Evolutionary conservation across 2,329 filamentous ascomycete species (phyloP), one percentile per base, ranked within the genome.

Genomic region (Didymella segeticola): DNA sequence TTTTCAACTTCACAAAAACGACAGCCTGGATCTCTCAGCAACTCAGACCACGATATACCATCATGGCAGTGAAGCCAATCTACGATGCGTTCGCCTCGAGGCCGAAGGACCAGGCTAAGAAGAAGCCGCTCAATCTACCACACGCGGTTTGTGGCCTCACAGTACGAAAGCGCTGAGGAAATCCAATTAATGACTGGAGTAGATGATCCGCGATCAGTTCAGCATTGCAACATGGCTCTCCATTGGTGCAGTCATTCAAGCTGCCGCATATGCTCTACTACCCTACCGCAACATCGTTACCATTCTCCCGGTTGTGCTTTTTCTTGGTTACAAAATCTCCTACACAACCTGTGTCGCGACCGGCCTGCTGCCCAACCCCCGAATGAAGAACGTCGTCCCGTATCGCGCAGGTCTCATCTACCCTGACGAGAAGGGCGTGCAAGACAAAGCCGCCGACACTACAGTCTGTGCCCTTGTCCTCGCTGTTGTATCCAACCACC

Each of bases 241-340:
- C 3, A 34, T 57, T 25, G 57, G 54, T 4, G 57, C 47, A 11
- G 9, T 47, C 0, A 39, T 60, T 3, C 54, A 60, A 34, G 47
- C 47, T 12, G 15, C 34, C 7, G 50, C 47, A 25, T 51, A 48
- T 20, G 19, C 46, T 15, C 17, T 52, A 9, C 34, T 43, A 3
- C 57, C 49, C 3, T 57, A 60, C 26, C 50, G 53, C 11, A 57
- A 57, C 34, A 60, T 57, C 34, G 53, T 52, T 22, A 39, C 49
- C 14, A 31, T 59, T 19, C 47, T 57, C 10, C 53, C 57, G 5
- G 33, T 54, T 5, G 7, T 57, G 29, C 46, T 59, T 9, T 45
- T 57, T 22, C 36, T 56, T 26, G 11, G 12, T 4, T 56, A 56
- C 47, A 54, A 55, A 22, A n/a, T 47, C 45, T 27, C 25, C 22